Base-by-base conservation (phyloP, 495 filamentous ascomycete genomes). In the Rusavskia elegans region DNA sequence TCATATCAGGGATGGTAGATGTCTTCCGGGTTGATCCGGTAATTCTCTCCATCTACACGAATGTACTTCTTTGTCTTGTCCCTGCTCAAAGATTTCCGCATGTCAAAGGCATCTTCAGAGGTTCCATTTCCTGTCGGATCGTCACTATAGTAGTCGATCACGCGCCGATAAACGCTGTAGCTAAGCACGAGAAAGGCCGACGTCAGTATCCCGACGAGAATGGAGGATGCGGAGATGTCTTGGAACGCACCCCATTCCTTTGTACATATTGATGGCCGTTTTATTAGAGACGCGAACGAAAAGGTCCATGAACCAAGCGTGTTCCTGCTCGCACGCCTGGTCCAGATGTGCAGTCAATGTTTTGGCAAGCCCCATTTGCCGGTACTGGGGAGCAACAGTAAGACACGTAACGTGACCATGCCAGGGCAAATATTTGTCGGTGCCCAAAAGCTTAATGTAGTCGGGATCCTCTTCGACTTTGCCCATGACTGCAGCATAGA, bases 381-480 rank as follows among this genome's bases (percentile, higher is more conserved):
- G 82, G 53, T 82, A 87, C 58, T 82, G 78, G 0, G 92, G 92
- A 14, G 89, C 85, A 23, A 98, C 87, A 3, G 92, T 96, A 17
- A 98, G 73, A 38, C 89, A 89, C 17, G 92, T 98, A 67, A 98
- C 94, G 68, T 98, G 92, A 29, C 89, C 92, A 67, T 97, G 92
- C 85, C 87, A 97, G 23, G 93, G 89, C 19, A 90, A 84, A 67
- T 90, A 95, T 68, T 93, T 86, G 57, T 83, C 75, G 6, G 32
- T 14, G 21, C 44, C 44, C 49, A 82, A 87, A 60, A 79, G 77
- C 46, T 75, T 68, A 64, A 81, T 76, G 51, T 77, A 77, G 19
- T 78, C 69, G 23, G 86, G 89, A 35, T 88, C 88, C 59, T 87
- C 82, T 71, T 97, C 93, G 50, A 92, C 72, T 69, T 98, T 98